These are phyloP conservation scores for Thelonectria discophora DNA, from an alignment of 2,329 filamentous ascomycete genomes.

Conservation along the genomic window DNA sequence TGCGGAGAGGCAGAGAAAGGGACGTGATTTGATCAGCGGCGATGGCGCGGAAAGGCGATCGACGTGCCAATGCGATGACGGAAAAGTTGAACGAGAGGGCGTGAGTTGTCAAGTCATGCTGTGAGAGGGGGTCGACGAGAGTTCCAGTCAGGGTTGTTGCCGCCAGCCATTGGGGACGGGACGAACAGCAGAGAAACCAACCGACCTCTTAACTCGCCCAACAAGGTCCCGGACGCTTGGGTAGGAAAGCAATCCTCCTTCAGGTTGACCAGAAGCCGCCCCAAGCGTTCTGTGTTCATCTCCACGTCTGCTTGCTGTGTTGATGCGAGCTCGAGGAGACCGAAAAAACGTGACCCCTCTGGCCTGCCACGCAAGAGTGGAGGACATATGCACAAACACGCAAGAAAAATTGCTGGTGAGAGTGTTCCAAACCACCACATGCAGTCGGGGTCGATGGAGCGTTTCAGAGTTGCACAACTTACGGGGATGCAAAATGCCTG, in stretches of 20 bases:
- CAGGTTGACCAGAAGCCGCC: constrained; percentile 6
- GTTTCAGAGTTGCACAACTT: constrained; percentile 18
- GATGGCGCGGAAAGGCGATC: constrained; percentile 18
- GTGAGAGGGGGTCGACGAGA: background rate
- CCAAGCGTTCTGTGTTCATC: constrained; percentile 12
- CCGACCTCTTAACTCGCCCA: background rate
- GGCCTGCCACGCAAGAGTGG: too few species aligned
- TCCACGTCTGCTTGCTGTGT: background rate
- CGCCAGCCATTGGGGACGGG: background rate
- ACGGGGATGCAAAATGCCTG: constrained; percentile 7
- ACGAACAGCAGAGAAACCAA: background rate
- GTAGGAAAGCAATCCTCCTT: background rate
- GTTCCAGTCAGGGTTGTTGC: background rate
- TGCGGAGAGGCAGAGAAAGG: constrained; percentile 8
- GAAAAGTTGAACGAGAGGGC: background rate
- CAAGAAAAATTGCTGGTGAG: background rate
- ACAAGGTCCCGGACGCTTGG: constrained; percentile 4
- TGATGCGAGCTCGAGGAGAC: background rate
- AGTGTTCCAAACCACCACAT: background rate
- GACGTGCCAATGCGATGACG: constrained; percentile 1
- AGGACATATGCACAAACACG: too few species aligned
- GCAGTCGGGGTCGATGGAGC: constrained; percentile 1
- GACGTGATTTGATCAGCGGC: constrained; percentile 7
- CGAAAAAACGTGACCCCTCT: too few species aligned
- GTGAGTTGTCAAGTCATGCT: background rate